Evolutionary conservation across 2,329 filamentous ascomycete genomes (phyloP), one percentile per base, ranked within the genome.

Genomic region (Cytospora paraplurivora): DNA sequence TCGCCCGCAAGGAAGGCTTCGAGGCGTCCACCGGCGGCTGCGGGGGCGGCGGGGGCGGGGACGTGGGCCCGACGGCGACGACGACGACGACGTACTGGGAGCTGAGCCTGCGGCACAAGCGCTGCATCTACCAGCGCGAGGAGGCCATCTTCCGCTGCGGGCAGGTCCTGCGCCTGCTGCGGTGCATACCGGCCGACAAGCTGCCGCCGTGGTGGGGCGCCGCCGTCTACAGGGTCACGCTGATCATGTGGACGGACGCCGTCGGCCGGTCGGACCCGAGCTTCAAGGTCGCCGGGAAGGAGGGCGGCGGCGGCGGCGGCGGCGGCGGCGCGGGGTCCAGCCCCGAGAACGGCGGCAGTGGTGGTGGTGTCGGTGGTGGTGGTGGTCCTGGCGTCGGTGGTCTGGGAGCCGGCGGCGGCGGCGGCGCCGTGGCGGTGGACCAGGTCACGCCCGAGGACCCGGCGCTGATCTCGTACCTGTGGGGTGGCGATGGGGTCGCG

Each of bases 181-280:
- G 83, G 7, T 76, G 78, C 15, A 89, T 91, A 82, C 81, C 85
- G 2, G 76, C 77, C 35, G 82, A 85, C 56, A 79, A 83, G 3
- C 82, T 87, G 44, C 88, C 88, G 7, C 83, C 82, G 44, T 92
- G 88, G 88, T 91, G 88, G 88, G 78, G 86, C n/a, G 84, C 82
- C 1, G 88, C 87, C 3, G 77, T 91, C 49, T 91, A 91, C 72
- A 85, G 89, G n/a, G 87, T 82, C 1, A 81, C 81, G 4, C 76
- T 89, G 62, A 82, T 87, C 49, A 76, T 88, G 2, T 89, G 86
- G 87, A 79, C 82, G 2, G 85, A 89, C 68, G 84, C 85, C 68
- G 74, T 88, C 77, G 71, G 65, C 7, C 79, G 81, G 63, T 78
- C 82, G 64, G 81, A 86, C 63, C 71, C 71, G 21, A 71, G 68